Conservation (phyloP, 2,329 filamentous ascomycete genomes). For the Diplocarpon rosae region DNA sequence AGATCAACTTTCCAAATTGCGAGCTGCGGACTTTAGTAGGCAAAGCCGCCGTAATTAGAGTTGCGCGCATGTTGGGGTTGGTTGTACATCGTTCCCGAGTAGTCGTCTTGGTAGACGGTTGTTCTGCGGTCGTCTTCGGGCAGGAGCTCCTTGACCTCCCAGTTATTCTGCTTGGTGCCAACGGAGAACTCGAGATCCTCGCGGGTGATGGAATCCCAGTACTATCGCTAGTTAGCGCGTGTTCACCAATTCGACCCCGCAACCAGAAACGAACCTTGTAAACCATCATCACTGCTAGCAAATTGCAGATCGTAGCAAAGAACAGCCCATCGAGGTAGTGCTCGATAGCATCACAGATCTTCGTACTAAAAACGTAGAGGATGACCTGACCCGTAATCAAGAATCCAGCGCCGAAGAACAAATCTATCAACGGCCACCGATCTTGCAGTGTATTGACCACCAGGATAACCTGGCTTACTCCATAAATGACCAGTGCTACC, state of each 20-base stretch:
- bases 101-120: conserved; percentile 27
- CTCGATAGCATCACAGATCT: conserved; percentile 71
- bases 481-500: conserved; percentile 74
- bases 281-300: conserved; percentile 97
- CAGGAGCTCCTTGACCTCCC: conserved; percentile 86
- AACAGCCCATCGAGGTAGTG: conserved; percentile 94
- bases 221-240: conserved; percentile 40
- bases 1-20: conserved; percentile 32
- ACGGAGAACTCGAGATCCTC: conserved; percentile 98
- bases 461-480: conserved; percentile 77
- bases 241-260: neutral
- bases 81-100: conserved; percentile 17
- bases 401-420: conserved; percentile 81
- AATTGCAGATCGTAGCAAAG: conserved; percentile 86
- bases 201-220: conserved; percentile 98
- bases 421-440: conserved; percentile 89
- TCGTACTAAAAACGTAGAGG: conserved; percentile 78
- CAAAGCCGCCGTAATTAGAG: conserved; percentile 27
- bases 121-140: conserved; percentile 26
- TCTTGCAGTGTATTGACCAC: conserved; percentile 87
- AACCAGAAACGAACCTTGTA: conserved; percentile 62
- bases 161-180: conserved; percentile 88
- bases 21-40: conserved; percentile 34
- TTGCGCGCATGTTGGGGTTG: conserved; percentile 16
- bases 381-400: conserved; percentile 88